Conservation (phyloP, 2,329 filamentous ascomycete species). For the Neoascochyta sp. region DNA sequence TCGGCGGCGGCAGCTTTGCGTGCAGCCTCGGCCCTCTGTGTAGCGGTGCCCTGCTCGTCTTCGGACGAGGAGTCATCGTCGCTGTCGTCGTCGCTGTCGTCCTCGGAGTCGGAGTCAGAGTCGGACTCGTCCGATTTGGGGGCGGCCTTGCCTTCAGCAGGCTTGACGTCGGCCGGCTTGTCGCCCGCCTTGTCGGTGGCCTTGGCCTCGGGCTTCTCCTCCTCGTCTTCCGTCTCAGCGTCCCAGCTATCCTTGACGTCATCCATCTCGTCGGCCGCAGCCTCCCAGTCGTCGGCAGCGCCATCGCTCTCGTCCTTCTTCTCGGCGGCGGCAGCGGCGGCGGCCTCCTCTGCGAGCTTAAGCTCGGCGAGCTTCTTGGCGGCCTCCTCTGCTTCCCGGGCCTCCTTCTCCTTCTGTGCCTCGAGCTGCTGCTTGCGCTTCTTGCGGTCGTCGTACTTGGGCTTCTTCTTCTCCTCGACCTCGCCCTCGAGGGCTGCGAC, state of each 20-base stretch:
- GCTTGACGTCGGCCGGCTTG: conserved; percentile 7
- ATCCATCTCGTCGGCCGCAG: conserved; percentile 67
- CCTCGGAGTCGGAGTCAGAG: conserved; percentile 41
- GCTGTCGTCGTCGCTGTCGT: conserved; percentile 54
- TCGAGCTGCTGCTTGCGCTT: conserved; percentile 69
- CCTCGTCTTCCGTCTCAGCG: conserved; percentile 72
- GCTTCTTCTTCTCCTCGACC: conserved; percentile 73
- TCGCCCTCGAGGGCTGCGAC: conserved; percentile 58
- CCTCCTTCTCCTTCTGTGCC: conserved; percentile 46
- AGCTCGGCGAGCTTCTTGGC: conserved; percentile 55
- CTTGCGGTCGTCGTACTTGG: conserved; percentile 67
- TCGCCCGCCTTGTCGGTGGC: conserved; percentile 22
- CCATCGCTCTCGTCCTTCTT: conserved; percentile 62
- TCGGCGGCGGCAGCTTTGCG: conserved; percentile 87
- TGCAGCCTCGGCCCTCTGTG: conserved; percentile 66
- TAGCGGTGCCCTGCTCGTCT: conserved; percentile 72
- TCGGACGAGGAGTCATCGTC: conserved; percentile 62
- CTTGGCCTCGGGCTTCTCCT: conserved; percentile 42
- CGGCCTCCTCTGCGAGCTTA: conserved; percentile 56
- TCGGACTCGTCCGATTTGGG: conserved; percentile 12
- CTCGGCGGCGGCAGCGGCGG: conserved; percentile 74
- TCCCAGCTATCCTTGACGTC: conserved; percentile 95
- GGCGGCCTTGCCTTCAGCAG: conserved; percentile 3
- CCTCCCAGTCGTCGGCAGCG: conserved; percentile 80
- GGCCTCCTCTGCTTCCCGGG: conserved; percentile 53